Conservation (phyloP, 768 basidiomycete genomes). For the Termitomyces sp. region DNA sequence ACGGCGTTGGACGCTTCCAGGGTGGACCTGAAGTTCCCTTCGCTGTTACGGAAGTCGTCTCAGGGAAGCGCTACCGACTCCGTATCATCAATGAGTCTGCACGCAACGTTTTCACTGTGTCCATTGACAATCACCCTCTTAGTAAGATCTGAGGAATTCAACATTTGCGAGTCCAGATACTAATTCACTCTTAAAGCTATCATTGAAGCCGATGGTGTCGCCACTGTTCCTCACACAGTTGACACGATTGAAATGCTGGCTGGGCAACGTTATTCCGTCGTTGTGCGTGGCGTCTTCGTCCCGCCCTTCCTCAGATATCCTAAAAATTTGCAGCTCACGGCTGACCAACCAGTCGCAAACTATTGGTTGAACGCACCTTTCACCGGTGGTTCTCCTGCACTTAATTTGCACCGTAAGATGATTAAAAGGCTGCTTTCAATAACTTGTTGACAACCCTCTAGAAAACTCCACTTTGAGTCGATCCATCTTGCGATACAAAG, state of each 20-base stretch:
- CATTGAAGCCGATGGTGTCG: constrained; percentile 34
- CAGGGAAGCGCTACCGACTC: constrained; percentile 39
- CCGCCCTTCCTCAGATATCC: background rate
- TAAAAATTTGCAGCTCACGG: constrained; percentile 18
- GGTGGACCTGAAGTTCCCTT: constrained; percentile 30
- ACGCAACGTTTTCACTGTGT: constrained; percentile 27
- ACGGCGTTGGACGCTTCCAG: constrained; percentile 34
- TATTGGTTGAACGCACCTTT: constrained; percentile 39
- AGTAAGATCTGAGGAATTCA: constrained; percentile 5
- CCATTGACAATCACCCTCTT: constrained; percentile 24
- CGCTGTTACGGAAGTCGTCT: constrained; percentile 29
- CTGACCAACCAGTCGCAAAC: constrained; percentile 39
- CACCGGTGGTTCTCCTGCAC: constrained; percentile 23
- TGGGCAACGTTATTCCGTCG: constrained; percentile 45
- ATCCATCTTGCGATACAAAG: constrained; percentile 29
- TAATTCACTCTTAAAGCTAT: constrained; percentile 17
- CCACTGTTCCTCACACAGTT: constrained; percentile 24
- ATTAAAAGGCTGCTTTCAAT: too few species aligned
- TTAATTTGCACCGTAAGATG: constrained; percentile 25
- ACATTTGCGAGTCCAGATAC: background rate
- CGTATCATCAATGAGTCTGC: constrained; percentile 43
- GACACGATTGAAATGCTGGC: constrained; percentile 36
- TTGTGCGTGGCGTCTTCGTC: constrained; percentile 14
- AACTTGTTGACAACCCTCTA: background rate
- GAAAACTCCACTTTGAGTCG: constrained; percentile 22